Evolutionary conservation across 2,329 filamentous ascomycete genomes (phyloP).

Genomic region (Coniella vitis): DNA sequence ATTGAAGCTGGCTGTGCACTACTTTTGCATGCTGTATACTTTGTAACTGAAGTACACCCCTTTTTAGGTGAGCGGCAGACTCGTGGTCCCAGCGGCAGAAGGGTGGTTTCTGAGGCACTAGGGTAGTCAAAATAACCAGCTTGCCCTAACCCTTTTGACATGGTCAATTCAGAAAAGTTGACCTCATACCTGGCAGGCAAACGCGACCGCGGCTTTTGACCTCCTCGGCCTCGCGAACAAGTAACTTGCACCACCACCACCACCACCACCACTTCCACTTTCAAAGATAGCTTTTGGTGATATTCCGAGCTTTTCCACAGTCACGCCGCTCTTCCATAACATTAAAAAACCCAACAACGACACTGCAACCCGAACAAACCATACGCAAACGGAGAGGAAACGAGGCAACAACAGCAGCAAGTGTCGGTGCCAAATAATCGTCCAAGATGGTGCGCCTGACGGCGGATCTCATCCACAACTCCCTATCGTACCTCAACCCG

Average conservation of each 20-base stretch:
- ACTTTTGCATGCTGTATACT: no score
- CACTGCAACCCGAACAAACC: not conserved
- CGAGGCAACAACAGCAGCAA: slow-evolving; percentile 10
- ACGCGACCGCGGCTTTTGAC: slow-evolving; percentile 9
- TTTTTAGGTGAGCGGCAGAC: no score
- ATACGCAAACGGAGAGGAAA: slow-evolving; percentile 13
- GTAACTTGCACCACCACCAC: not conserved
- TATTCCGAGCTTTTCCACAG: no score
- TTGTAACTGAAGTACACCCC: no score
- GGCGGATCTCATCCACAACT: slow-evolving; percentile 86
- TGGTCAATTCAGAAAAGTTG: slow-evolving; percentile 3
- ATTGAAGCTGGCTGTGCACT: no score
- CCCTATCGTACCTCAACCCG: slow-evolving; percentile 96
- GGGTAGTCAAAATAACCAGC: not conserved
- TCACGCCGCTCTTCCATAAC: no score
- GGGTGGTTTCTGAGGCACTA: no score
- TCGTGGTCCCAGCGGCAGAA: no score
- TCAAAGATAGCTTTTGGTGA: not conserved
- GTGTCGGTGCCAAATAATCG: not conserved
- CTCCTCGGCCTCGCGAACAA: slow-evolving; percentile 2
- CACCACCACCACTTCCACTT: not conserved
- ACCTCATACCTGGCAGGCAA: not conserved
- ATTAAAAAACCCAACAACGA: no score
- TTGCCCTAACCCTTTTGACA: slow-evolving; percentile 1
- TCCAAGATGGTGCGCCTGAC: slow-evolving; percentile 76